phyloP scores from a whole-genome alignment of 1,284 basidiomycete genomes.

The Fomitopsis pinicola region DNA sequence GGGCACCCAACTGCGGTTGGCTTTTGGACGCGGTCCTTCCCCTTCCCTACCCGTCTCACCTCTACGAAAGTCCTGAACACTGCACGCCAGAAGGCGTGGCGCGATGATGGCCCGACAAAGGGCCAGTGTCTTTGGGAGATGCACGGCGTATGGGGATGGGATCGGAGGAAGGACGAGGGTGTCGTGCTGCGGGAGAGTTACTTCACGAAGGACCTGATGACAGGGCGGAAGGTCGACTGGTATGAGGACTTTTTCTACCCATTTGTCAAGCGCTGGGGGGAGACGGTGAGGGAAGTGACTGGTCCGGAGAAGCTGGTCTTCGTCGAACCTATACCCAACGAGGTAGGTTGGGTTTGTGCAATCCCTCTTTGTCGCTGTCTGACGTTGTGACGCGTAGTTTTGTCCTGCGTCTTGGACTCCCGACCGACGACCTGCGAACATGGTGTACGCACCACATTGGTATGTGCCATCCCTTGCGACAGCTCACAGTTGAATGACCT shows the following conservation, averaged over 20 bases:
- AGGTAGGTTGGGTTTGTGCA: conserved; percentile 44
- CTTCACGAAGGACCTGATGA: conserved; percentile 69
- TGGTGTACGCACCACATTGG: conserved; percentile 93
- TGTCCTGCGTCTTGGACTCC: conserved; percentile 75
- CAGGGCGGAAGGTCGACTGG: conserved; percentile 71
- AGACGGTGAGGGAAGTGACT: conserved; percentile 50
- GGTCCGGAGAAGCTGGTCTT: conserved; percentile 67
- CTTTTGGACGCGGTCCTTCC: conserved; percentile 79
- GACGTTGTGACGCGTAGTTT: conserved; percentile 40
- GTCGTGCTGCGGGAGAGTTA: conserved; percentile 85
- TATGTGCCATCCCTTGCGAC: conserved; percentile 27
- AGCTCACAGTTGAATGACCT: neutral
- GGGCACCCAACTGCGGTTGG: conserved; percentile 74
- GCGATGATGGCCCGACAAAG: conserved; percentile 59
- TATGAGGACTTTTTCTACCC: conserved; percentile 87
- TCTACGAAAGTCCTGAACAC: conserved; percentile 55
- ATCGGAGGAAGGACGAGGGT: conserved; percentile 60
- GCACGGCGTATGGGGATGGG: conserved; percentile 95
- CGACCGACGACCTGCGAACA: conserved; percentile 59
- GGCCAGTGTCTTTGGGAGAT: conserved; percentile 84
- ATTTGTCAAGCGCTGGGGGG: conserved; percentile 71
- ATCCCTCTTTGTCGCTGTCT: neutral
- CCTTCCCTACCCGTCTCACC: conserved; percentile 72
- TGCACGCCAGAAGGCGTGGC: conserved; percentile 62
- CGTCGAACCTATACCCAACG: conserved; percentile 86